Conservation (phyloP, 2,329 filamentous ascomycete genomes). For the Calonectria pseudoturangicola region DNA sequence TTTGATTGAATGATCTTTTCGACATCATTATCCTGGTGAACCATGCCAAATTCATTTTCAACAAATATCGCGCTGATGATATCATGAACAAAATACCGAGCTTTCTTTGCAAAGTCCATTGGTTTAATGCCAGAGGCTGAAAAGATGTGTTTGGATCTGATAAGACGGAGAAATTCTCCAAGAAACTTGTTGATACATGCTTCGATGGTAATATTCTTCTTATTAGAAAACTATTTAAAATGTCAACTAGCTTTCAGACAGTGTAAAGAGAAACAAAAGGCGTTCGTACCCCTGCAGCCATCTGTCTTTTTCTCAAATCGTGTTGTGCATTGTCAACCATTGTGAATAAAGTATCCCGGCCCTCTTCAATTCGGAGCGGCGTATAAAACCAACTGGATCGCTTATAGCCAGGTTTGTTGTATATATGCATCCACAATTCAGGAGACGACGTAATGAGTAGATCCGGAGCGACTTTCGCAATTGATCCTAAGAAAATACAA, state of each 20-base stretch:
- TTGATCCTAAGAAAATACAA: not conserved
- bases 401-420: not conserved
- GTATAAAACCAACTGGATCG: not conserved
- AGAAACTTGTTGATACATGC: not conserved
- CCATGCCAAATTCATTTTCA: not conserved
- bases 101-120: not conserved
- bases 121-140: not conserved
- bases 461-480: not conserved
- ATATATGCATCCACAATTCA: not conserved
- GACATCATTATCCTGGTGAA: not conserved
- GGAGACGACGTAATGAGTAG: not conserved
- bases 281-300: not conserved
- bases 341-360: not conserved
- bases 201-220: not conserved
- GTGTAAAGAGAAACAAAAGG: not conserved
- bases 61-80: not conserved
- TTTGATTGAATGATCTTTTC: not conserved
- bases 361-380: not conserved
- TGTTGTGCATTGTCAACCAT: not conserved
- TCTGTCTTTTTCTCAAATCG: not conserved
- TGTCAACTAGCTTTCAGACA: not conserved
- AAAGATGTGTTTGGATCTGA: not conserved
- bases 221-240: not conserved
- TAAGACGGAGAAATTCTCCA: not conserved
- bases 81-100: not conserved